Conservation (phyloP, 1,284 basidiomycete species). For the Trametes versicolor region DNA sequence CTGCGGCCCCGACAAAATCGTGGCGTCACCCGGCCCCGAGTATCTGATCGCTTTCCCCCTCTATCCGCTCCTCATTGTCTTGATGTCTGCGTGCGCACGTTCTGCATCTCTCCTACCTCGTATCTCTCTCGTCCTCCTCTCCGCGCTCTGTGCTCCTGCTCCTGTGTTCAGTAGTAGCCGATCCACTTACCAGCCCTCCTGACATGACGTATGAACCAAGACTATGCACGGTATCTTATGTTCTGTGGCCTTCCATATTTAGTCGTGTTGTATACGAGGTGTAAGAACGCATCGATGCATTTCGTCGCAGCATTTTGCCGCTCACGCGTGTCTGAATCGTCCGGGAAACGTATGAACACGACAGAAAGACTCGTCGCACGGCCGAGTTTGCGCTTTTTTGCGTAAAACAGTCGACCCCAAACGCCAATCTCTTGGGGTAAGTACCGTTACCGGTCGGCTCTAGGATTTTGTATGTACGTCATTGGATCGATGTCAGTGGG, state of each 20-base stretch:
- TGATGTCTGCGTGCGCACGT: conserved; percentile 29
- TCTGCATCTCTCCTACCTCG: conserved; percentile 33
- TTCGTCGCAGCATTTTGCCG: conserved; percentile 15
- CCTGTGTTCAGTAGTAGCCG: conserved; percentile 31
- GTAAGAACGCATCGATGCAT: conserved; percentile 35
- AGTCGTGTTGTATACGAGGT: conserved; percentile 42
- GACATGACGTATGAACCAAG: conserved; percentile 40
- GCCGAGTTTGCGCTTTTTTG: too few relatives aligned
- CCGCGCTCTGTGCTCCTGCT: conserved; percentile 30
- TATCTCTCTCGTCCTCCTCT: conserved; percentile 24
- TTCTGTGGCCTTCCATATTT: conserved; percentile 37
- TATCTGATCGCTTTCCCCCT: conserved; percentile 17
- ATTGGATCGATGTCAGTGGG: background rate
- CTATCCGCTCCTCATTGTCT: conserved; percentile 29
- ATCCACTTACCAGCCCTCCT: conserved; percentile 33
- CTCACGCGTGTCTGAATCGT: background rate
- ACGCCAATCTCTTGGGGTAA: too few relatives aligned
- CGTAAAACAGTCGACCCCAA: too few relatives aligned
- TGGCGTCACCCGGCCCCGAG: conserved; percentile 26
- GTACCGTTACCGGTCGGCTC: background rate
- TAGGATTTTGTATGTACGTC: background rate
- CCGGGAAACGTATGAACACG: background rate
- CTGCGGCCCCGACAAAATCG: conserved; percentile 31
- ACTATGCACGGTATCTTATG: conserved; percentile 42
- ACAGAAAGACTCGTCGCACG: background rate